Evolutionary conservation across 768 basidiomycete genomes (phyloP), one percentile per base, ranked within the genome.

Genomic region (Piloderma croceum): DNA sequence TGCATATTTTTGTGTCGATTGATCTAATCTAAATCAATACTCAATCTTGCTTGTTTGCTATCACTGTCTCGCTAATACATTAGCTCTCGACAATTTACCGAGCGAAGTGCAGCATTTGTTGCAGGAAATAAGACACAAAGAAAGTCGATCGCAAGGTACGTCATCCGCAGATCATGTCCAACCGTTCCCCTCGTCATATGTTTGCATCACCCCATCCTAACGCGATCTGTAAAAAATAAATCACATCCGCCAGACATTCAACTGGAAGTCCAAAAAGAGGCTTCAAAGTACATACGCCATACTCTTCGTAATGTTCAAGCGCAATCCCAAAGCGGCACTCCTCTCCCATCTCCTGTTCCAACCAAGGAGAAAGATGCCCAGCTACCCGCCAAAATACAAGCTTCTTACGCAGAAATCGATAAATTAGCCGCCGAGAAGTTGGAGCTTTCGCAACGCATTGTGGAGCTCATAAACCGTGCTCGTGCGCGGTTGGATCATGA

Each of bases 31-130:
- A 34, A 12, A 24, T 12, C 22, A 41, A 37, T 45, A 22, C 31
- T 20, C 19, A 12, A 20, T 21, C 32, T 17, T 15, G 34, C 18
- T 10, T 27, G 20, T 18, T 24, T 31, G 9, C 25, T 29, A 22
- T 15, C 9, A 10, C n/a, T n/a, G 7, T 31, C 23, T 11, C 4
- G 31, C 24, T 36, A 25, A 35, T 29, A 27, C 7, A 19, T 13
- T 24, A 77, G 74, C 68, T 50, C 61, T 77, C 31, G 75, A 78
- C 43, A 76, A 76, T 51, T 54, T 78, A 7, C 76, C 76, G 2
- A 60, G 64, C 42, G 76, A 78, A 57, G 70, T 76, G 3, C 63
- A 66, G 19, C 71, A 75, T 50, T 52, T 76, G 25, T 57, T 76
- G 19, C 68, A 72, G 44, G 76, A 78, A 53, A 75, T 78, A 36